Evolutionary conservation across 2,329 filamentous ascomycete genomes (phyloP).

Genomic region (Chaetoscypha palmicola): DNA sequence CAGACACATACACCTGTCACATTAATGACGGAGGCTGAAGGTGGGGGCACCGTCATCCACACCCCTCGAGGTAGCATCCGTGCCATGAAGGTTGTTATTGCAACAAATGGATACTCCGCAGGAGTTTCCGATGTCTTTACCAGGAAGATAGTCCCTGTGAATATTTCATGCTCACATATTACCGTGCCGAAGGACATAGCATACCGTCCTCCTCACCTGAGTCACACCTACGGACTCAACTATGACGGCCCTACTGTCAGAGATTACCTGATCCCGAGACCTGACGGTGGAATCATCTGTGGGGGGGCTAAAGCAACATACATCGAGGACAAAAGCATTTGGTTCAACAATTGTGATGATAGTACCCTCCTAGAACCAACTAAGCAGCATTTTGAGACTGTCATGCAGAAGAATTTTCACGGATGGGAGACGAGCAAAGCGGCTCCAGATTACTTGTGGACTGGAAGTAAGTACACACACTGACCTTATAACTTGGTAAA

Average conservation of each 20-base stretch:
- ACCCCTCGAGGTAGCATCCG: constrained; percentile 49
- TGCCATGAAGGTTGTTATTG: constrained; percentile 50
- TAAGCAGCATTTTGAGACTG: constrained; percentile 38
- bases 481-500: no score
- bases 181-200: constrained; percentile 17
- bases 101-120: constrained; percentile 62
- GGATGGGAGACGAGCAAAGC: constrained; percentile 42
- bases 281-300: constrained; percentile 29
- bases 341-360: constrained; percentile 42
- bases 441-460: constrained; percentile 27
- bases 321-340: constrained; percentile 29
- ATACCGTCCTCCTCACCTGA: constrained; percentile 29
- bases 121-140: constrained; percentile 45
- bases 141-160: constrained; percentile 52
- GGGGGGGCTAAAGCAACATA: constrained; percentile 33
- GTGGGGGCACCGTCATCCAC: constrained; percentile 38
- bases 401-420: constrained; percentile 41
- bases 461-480: constrained; percentile 14
- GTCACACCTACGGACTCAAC: constrained; percentile 35
- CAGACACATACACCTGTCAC: constrained; percentile 45
- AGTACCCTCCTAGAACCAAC: constrained; percentile 37
- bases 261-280: constrained; percentile 26
- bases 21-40: constrained; percentile 12
- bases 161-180: constrained; percentile 35
- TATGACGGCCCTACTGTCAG: constrained; percentile 1